phyloP scores from a whole-genome alignment of 768 basidiomycete genomes.

The Rhodocollybia butyracea region DNA sequence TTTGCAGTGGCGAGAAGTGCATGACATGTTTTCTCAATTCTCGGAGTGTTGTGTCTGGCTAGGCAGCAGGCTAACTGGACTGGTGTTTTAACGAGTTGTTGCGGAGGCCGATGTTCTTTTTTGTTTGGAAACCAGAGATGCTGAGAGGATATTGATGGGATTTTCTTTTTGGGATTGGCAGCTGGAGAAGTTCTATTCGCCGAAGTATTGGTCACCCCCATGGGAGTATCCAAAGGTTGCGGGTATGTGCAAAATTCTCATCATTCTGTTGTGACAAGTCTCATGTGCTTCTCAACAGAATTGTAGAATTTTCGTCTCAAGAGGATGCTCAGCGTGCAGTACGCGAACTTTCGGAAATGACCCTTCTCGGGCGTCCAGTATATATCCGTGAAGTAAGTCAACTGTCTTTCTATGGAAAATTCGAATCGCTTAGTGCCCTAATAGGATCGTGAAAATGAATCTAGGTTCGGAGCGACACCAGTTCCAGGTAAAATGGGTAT shows the following conservation, averaged over 20 bases:
- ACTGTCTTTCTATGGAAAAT: not conserved
- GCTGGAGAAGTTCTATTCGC: slow-evolving; percentile 99
- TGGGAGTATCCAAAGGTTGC: slow-evolving; percentile 97
- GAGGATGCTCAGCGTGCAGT: slow-evolving; percentile 91
- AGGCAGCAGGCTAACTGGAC: not conserved
- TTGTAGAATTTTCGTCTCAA: slow-evolving; percentile 89
- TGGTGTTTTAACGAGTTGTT: slow-evolving; percentile 6
- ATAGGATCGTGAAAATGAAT: slow-evolving; percentile 95
- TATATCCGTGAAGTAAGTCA: slow-evolving; percentile 88
- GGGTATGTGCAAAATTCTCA: slow-evolving; percentile 60
- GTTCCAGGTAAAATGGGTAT: slow-evolving; percentile 95
- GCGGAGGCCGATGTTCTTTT: slow-evolving; percentile 6
- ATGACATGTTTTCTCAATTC: not conserved
- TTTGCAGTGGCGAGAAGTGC: slow-evolving; percentile 74
- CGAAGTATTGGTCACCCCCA: slow-evolving; percentile 97
- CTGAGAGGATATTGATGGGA: slow-evolving; percentile 91
- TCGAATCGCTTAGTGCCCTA: not conserved
- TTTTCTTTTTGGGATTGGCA: slow-evolving; percentile 88
- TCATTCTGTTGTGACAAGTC: not conserved
- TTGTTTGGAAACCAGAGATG: slow-evolving; percentile 42
- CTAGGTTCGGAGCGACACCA: slow-evolving; percentile 92
- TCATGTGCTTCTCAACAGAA: slow-evolving; percentile 46
- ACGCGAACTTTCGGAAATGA: slow-evolving; percentile 84
- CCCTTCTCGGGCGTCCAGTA: slow-evolving; percentile 89
- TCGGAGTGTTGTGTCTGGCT: not conserved